phyloP scores from a whole-genome alignment of 441 rosid species.

The Adansonia grandidieri region DNA sequence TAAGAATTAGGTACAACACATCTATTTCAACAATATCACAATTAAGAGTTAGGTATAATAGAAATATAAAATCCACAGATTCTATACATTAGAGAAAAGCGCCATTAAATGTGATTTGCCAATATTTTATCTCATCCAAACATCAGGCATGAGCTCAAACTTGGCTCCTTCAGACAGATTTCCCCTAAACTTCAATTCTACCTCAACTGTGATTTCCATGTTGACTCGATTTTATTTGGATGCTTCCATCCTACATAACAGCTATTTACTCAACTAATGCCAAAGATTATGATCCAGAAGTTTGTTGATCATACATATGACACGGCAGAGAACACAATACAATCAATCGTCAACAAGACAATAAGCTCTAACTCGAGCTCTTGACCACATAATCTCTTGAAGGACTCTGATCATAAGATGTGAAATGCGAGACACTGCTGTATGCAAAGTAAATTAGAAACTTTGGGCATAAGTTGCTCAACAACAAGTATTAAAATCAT shows the following conservation, averaged over 20 bases:
- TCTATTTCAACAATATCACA: constrained; percentile 50
- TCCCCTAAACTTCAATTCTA: neutral
- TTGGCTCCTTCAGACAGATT: neutral
- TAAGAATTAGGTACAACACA: constrained; percentile 38
- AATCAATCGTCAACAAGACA: neutral
- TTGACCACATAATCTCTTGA: neutral
- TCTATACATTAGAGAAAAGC: constrained; percentile 1
- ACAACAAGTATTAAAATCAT: neutral
- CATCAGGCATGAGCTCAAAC: neutral
- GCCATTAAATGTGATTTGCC: neutral
- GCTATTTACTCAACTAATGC: neutral
- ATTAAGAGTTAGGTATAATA: neutral
- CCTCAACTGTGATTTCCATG: neutral
- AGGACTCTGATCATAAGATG: neutral
- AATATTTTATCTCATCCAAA: neutral
- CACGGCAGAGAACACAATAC: neutral
- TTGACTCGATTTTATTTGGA: neutral
- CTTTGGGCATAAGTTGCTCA: neutral
- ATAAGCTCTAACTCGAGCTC: neutral
- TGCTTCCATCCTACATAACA: neutral
- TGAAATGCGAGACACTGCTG: neutral
- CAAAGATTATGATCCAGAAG: neutral
- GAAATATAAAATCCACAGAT: neutral
- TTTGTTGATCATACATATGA: neutral
- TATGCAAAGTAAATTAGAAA: neutral